phyloP scores from a whole-genome alignment of 768 basidiomycete species.

The Podaxis rugospora region DNA sequence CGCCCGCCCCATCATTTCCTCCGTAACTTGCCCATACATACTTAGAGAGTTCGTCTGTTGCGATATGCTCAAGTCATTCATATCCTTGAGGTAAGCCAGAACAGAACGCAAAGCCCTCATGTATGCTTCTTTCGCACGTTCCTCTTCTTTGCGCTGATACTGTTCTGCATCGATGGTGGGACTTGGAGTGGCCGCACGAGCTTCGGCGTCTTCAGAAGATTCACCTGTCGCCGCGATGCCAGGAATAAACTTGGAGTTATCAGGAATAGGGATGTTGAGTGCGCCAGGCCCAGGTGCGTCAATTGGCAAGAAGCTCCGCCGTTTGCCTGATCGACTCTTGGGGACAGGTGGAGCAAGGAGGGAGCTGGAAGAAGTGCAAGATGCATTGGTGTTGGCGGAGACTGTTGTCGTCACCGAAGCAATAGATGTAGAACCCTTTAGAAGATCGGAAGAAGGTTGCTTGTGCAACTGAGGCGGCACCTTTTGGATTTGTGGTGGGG shows the following conservation, averaged over 20 bases:
- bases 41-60: constrained; percentile 57
- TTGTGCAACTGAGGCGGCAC: constrained; percentile 16
- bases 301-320: constrained; percentile 87
- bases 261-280: constrained; percentile 58
- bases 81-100: constrained; percentile 94
- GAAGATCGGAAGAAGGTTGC: constrained; percentile 23
- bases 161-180: constrained; percentile 45
- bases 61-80: constrained; percentile 83
- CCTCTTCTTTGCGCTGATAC: constrained; percentile 60
- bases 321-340: constrained; percentile 54
- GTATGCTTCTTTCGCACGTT: constrained; percentile 65
- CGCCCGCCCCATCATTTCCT: constrained; percentile 44
- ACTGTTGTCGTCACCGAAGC: constrained; percentile 6
- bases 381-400: constrained; percentile 8
- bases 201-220: constrained; percentile 17
- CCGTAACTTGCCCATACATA: constrained; percentile 50
- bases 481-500: constrained; percentile 18
- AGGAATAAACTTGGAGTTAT: constrained; percentile 56
- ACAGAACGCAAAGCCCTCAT: constrained; percentile 82
- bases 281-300: constrained; percentile 53
- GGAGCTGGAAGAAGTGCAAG: constrained; percentile 21
- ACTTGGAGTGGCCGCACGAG: constrained; percentile 37
- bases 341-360: constrained; percentile 40
- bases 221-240: constrained; percentile 38
- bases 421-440: constrained; percentile 20